Evolutionary conservation across 176 grass and related monocot genomes (phyloP), one percentile per base, ranked within the genome.

Genomic region (Paspalum notatum): DNA sequence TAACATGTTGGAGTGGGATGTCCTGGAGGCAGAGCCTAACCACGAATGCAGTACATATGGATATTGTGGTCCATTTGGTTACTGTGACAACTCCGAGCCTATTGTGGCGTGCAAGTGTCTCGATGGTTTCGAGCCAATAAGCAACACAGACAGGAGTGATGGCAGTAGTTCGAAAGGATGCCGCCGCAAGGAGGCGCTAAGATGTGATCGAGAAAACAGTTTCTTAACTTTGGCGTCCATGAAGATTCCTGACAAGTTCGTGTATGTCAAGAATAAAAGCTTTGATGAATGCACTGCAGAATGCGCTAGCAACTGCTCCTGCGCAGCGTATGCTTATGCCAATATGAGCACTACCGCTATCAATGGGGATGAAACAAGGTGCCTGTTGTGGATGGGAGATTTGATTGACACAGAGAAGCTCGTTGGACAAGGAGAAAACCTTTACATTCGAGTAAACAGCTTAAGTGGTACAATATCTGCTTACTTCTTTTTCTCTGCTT

Each of bases 291-390:
- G 68, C 45, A 50, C 68, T 27, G 68, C 22, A 26, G 45, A 71
- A 32, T 71, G 68, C 14, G 47, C 24, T 32, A 50, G 68, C 45
- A 71, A 50, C 45, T 71, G 68, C 68, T 49, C 68, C 68, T 71
- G 68, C 68, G 32, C 14, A 32, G 68, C 22, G 24, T 71, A 32
- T 9, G 45, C 45, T 71, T 71, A 71, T 71, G 45, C 68, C 7
- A 71, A 71, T 50, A 50, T 71, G 45, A 6, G 22, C 24, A 71
- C 68, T 4, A 27, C 14, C 7, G 14, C 68, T 71, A 50, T 71
- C 68, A 50, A 49, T 5, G 68, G 68, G 68, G 68, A 71, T 71
- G 68, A 49, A 44, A 71, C 68, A 50, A 27, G 68, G 45, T 71
- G 68, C 68, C 46, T 71, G 11, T 50, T 71, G 49, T 71, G 68